Evolutionary conservation across 2,329 filamentous ascomycete genomes (phyloP).

Genomic region (Fusarium graminum): DNA sequence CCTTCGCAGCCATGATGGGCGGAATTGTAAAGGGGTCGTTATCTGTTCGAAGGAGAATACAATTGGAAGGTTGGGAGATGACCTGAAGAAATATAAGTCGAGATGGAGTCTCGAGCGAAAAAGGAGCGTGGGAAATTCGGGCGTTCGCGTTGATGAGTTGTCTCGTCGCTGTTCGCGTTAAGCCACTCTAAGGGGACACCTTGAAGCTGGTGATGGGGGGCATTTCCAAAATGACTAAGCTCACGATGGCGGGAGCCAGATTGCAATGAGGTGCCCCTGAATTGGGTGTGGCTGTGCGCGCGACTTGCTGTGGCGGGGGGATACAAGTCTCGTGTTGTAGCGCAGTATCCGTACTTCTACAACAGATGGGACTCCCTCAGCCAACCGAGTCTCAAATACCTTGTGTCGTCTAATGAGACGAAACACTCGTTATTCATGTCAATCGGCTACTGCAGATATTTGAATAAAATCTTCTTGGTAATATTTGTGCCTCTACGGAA

Average conservation of each 20-base stretch:
- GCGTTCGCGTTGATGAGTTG: slow-evolving; percentile 41
- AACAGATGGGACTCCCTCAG: no score
- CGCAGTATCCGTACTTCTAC: neutral
- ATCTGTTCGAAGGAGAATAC: slow-evolving; percentile 9
- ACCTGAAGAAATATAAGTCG: slow-evolving; percentile 3
- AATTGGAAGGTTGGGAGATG: neutral
- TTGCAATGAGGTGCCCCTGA: slow-evolving; percentile 46
- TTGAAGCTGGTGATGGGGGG: slow-evolving; percentile 38
- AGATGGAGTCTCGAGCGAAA: slow-evolving; percentile 30
- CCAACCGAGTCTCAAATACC: no score
- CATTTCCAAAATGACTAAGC: slow-evolving; percentile 38
- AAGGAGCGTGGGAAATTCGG: slow-evolving; percentile 46
- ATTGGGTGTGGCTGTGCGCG: slow-evolving; percentile 35
- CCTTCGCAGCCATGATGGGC: slow-evolving; percentile 61
- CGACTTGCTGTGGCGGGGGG: slow-evolving; percentile 16
- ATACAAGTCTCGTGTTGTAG: slow-evolving; percentile 13
- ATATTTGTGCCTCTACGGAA: no score
- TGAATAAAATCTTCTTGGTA: no score
- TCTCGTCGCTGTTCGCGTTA: slow-evolving; percentile 42
- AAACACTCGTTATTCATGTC: no score
- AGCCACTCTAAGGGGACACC: slow-evolving; percentile 48
- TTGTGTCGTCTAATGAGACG: no score
- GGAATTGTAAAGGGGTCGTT: slow-evolving; percentile 16
- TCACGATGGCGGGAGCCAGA: slow-evolving; percentile 43
- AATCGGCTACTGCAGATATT: no score